phyloP scores from a whole-genome alignment of 805 yeast genomes.

The Scheffersomyces ergatensis region DNA sequence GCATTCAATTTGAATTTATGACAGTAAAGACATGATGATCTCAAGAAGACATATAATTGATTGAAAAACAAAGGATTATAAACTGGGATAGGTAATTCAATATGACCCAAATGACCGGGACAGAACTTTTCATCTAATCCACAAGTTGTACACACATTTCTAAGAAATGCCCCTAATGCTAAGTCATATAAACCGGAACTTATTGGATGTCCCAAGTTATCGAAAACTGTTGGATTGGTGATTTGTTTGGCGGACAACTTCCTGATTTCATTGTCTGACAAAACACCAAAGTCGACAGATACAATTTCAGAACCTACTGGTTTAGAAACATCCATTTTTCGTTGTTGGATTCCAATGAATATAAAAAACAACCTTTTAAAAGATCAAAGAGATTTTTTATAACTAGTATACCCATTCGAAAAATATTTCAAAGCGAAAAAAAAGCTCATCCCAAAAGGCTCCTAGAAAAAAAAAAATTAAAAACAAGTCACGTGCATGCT shows the following conservation, averaged over 20 bases:
- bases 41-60: slow-evolving; percentile 80
- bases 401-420: too few species aligned
- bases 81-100: slow-evolving; percentile 92
- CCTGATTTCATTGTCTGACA: slow-evolving; percentile 79
- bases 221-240: slow-evolving; percentile 93
- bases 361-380: too few species aligned
- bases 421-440: too few species aligned
- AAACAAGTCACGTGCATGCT: too few species aligned
- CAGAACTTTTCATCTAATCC: slow-evolving; percentile 92
- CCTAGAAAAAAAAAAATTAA: too few species aligned
- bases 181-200: slow-evolving; percentile 92
- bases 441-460: too few species aligned
- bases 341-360: neutral
- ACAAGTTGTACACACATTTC: slow-evolving; percentile 90
- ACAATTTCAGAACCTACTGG: slow-evolving; percentile 94
- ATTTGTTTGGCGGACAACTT: slow-evolving; percentile 91
- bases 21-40: slow-evolving; percentile 88
- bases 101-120: slow-evolving; percentile 98
- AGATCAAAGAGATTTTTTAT: too few species aligned
- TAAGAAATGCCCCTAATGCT: slow-evolving; percentile 90
- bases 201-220: slow-evolving; percentile 93
- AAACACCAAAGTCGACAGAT: slow-evolving; percentile 88
- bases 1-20: slow-evolving; percentile 74
- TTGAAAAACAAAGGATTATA: slow-evolving; percentile 93
- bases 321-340: slow-evolving; percentile 85